These are phyloP conservation scores for Kitagawia praeruptora DNA, from an alignment of 129 eudicot species.

Conservation along the genomic window DNA sequence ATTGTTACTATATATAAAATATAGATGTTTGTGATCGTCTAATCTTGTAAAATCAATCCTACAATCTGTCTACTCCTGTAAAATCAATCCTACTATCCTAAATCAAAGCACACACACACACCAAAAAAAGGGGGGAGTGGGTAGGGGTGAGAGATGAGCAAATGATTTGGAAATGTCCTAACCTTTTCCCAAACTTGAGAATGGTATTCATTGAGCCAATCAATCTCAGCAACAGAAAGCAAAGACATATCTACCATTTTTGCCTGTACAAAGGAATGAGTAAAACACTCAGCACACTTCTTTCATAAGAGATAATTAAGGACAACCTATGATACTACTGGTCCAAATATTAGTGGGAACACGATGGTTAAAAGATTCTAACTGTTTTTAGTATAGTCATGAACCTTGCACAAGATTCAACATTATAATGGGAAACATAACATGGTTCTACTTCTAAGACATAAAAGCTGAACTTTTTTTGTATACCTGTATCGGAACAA, in stretches of 20 bases:
- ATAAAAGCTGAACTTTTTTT: not conserved
- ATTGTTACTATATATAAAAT: too few species aligned
- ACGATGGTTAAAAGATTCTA: not conserved
- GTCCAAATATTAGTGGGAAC: not conserved
- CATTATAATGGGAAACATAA: not conserved
- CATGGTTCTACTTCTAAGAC: not conserved
- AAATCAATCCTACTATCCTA: not conserved
- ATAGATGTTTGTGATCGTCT: not conserved
- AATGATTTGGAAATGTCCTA: slow-evolving; percentile 11
- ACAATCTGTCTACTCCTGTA: not conserved
- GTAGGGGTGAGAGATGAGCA: not conserved
- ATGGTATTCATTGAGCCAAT: slow-evolving; percentile 91
- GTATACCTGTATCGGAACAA: slow-evolving; percentile 89
- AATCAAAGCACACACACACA: not conserved
- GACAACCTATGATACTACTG: not conserved
- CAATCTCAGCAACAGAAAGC: slow-evolving; percentile 58
- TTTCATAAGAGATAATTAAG: not conserved
- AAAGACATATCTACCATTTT: slow-evolving; percentile 63
- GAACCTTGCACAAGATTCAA: not conserved
- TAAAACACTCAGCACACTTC: not conserved
- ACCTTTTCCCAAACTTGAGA: slow-evolving; percentile 96
- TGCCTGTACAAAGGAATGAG: slow-evolving; percentile 30
- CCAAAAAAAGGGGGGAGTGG: not conserved
- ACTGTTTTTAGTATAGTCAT: not conserved
- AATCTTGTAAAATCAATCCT: too few species aligned